Percentiles rank a stretch among this genome's conserved stretches.
Evolutionary conservation across 257 asterid species (phyloP).

Genomic region (Haberlea rhodopensis): DNA sequence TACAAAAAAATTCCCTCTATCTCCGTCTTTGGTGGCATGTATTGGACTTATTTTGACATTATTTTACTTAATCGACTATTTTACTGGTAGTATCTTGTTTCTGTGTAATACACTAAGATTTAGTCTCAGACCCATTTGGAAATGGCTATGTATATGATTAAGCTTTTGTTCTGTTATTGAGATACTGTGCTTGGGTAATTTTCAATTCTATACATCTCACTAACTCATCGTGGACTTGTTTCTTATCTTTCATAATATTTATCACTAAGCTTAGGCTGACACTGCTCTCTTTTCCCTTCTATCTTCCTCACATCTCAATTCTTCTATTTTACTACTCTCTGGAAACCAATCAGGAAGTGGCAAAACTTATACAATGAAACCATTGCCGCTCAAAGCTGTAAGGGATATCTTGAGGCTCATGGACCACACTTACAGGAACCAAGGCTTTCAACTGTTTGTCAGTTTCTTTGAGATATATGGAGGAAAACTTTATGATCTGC

Average conservation of each 20-base stretch:
- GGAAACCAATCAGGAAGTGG: slow-evolving; percentile 76
- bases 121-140: background rate
- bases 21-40: background rate
- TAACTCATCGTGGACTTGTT: background rate
- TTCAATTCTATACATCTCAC: background rate
- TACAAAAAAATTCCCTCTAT: background rate
- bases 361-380: slow-evolving; percentile 96
- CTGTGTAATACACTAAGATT: background rate
- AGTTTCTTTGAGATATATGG: slow-evolving; percentile 99
- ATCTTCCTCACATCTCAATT: background rate
- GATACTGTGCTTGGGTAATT: background rate
- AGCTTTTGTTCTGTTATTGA: slow-evolving; percentile 4
- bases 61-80: too few relatives aligned
- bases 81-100: too few relatives aligned
- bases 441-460: slow-evolving; percentile 82
- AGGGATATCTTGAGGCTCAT: slow-evolving; percentile 92
- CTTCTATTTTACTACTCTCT: slow-evolving; percentile 19
- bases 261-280: background rate
- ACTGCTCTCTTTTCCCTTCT: background rate
- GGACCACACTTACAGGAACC: slow-evolving; percentile 91
- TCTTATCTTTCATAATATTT: background rate
- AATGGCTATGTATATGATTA: background rate
- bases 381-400: slow-evolving; percentile 89
- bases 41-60: background rate
- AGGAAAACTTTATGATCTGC: slow-evolving; percentile 92